Evolutionary conservation across 441 rosid genomes (phyloP), one percentile per base, ranked within the genome.

Genomic region (Metrosideros polymorpha): DNA sequence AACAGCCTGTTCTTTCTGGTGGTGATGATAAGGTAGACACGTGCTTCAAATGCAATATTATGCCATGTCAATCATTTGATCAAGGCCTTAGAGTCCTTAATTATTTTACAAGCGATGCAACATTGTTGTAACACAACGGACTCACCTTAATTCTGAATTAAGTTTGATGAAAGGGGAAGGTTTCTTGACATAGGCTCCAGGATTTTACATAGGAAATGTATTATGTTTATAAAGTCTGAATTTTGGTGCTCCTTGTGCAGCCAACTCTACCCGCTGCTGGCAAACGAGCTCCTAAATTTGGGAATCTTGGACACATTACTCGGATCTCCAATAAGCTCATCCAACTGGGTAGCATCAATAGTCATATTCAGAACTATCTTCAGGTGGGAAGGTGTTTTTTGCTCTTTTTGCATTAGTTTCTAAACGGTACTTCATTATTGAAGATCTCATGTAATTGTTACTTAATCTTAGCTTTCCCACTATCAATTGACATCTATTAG

Each of bases 241-340:
- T 32, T 83, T 56, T 85, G 85, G 35, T 52, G 76, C 77, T 87
- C 82, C 85, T 86, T 85, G 14, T 91, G 93, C 92, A 95, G 99
- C 99, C 98, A 85, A 98, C 98, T 79, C 49, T 94, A 85, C 95
- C 93, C 87, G 91, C 98, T 57, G 85, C 94, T 66, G 97, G 96
- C 66, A 98, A 94, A 91, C 86, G 59, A 89, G 93, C 94, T 59
- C 99, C 99, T 35, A 90, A 98, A 47, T 94, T 86, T 47, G 99
- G 99, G 86, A 94, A 96, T 90, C 91, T 95, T 85, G 99, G 99
- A 83, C 99, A 96, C 87, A 92, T 95, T 83, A 96, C 98, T 18
- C 90, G 96, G 66, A 92, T 98, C 84, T 91, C 96, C 82, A 96
- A 96, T 88, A 95, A 94, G 91, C 94, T 98, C 90, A 87, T 95